Conservation (phyloP, 129 eudicot genomes). For the Lactuca saligna region DNA sequence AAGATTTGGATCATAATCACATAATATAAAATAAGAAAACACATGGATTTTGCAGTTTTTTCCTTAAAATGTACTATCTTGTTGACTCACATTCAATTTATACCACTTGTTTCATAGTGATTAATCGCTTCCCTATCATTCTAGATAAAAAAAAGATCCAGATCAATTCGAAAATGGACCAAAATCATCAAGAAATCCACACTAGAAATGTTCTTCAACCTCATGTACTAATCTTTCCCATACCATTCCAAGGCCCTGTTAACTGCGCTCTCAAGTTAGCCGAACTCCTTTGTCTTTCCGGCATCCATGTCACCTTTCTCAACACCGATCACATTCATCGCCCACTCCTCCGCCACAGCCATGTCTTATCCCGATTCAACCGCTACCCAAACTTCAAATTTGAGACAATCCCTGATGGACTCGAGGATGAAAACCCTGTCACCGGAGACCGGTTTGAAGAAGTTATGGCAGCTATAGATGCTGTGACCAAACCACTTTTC, state of each 20-base stretch:
- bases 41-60: too few relatives aligned
- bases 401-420: constrained; percentile 34
- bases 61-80: too few relatives aligned
- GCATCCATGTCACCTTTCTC: constrained; percentile 53
- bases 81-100: not conserved
- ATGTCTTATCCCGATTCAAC: constrained; percentile 33
- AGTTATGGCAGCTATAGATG: constrained; percentile 23
- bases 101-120: not conserved
- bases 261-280: constrained; percentile 55
- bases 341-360: constrained; percentile 42
- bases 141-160: not conserved
- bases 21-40: too few relatives aligned
- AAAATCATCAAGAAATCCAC: not conserved
- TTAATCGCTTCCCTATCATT: not conserved
- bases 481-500: constrained; percentile 16
- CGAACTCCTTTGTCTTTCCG: constrained; percentile 47
- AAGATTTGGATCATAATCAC: too few relatives aligned
- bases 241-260: constrained; percentile 58
- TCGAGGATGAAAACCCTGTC: constrained; percentile 14
- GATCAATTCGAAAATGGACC: not conserved
- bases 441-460: constrained; percentile 16
- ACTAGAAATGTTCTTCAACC: constrained; percentile 12
- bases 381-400: constrained; percentile 34
- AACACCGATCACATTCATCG: constrained; percentile 40
- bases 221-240: constrained; percentile 55